Evolutionary conservation across 106 monocot genomes (phyloP).

Genomic region (Dioscorea alata): DNA sequence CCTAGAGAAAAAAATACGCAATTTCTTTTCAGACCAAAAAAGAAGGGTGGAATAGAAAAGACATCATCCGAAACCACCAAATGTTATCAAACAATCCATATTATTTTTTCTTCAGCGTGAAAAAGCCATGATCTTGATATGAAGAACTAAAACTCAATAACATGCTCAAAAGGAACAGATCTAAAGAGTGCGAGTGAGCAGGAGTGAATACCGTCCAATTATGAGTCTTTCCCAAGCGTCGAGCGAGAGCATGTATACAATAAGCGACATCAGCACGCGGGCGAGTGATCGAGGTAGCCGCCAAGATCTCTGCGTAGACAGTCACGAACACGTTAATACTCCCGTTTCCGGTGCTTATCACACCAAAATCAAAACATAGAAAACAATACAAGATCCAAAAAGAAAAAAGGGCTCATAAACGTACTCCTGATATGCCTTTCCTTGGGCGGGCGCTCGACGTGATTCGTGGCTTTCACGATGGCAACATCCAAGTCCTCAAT

Average conservation of each 20-base stretch:
- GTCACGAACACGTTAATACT: no score
- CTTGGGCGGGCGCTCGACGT: slow-evolving; percentile 71
- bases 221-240: slow-evolving; percentile 64
- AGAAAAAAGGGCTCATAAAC: slow-evolving; percentile 3
- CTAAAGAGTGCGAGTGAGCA: no score
- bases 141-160: neutral
- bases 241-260: slow-evolving; percentile 64
- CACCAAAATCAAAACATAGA: slow-evolving; percentile 3
- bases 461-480: slow-evolving; percentile 76
- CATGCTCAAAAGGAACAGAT: neutral
- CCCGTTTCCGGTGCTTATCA: no score
- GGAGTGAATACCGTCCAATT: slow-evolving; percentile 59
- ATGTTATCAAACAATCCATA: neutral
- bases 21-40: no score
- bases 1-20: no score
- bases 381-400: neutral
- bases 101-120: neutral
- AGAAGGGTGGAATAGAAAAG: no score
- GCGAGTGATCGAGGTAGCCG: slow-evolving; percentile 42
- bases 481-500: slow-evolving; percentile 65
- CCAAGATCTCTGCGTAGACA: slow-evolving; percentile 43
- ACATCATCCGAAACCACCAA: neutral
- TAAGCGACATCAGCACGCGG: slow-evolving; percentile 78
- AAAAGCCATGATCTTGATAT: neutral
- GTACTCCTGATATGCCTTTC: slow-evolving; percentile 66